Percentiles rank a stretch among this genome's conserved stretches.
These are phyloP conservation scores for Aspergillus cavernicola DNA, from an alignment of 495 filamentous ascomycete genomes.

Conservation along the genomic window DNA sequence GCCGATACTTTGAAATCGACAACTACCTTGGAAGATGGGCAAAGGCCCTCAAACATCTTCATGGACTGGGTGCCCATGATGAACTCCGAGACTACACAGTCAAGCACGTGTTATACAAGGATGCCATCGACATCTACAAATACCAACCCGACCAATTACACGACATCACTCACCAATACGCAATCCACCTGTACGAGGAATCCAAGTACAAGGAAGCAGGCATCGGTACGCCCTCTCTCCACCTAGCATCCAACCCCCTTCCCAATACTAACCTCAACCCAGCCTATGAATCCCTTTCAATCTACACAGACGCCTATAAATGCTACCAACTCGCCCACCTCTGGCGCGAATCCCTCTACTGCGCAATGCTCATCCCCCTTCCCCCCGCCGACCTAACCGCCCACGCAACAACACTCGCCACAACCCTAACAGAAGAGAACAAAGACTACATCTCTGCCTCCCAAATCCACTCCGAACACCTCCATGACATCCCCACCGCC, in stretches of 20 bases:
- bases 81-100: conserved; percentile 70
- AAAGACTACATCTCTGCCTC: conserved; percentile 81
- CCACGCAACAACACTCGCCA: conserved; percentile 65
- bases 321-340: conserved; percentile 77
- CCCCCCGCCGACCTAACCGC: conserved; percentile 51
- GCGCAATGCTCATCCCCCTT: conserved; percentile 63
- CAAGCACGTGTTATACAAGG: conserved; percentile 74
- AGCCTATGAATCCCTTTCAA: conserved; percentile 81
- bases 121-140: conserved; percentile 77
- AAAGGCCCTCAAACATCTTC: conserved; percentile 77
- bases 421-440: conserved; percentile 73
- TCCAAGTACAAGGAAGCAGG: conserved; percentile 83
- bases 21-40: conserved; percentile 69
- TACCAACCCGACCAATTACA: conserved; percentile 63
- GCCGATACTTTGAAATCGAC: conserved; percentile 80
- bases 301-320: conserved; percentile 66
- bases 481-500: conserved; percentile 63
- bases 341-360: conserved; percentile 87
- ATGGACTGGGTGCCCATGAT: conserved; percentile 63
- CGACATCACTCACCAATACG: conserved; percentile 70
- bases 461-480: conserved; percentile 74
- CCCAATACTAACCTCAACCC: conserved; percentile 29
- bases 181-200: conserved; percentile 66
- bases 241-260: not conserved
- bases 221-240: conserved; percentile 41